Base-by-base conservation (phyloP, 2,329 filamentous ascomycete species). In the Hymenoscyphus fraxineus region DNA sequence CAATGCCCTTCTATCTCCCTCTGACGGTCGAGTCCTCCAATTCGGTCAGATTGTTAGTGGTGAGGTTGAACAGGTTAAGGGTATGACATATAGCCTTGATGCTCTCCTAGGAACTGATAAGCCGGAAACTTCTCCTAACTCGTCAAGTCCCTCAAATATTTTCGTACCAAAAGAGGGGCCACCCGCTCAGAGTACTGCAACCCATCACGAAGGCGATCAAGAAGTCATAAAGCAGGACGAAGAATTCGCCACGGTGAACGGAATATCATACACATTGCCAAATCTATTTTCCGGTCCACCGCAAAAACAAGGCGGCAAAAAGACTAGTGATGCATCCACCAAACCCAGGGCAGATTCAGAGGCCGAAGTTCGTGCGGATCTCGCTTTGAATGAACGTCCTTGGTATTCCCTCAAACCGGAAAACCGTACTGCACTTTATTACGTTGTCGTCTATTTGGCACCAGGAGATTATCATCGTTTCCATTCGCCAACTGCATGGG, bases 401-500 rank as follows among this genome's bases (percentile, higher is more conserved):
- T 93, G 90, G 90, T 91, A 91, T 75, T 81, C 87, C 54, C 79
- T 89, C 32, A 84, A 85, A 6, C 77, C 81, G 22, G 83, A 85
- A 61, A 85, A 85, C 76, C 83, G 80, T 76, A 92, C 89, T 5
- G 86, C 89, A 10, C 85, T 99, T 7, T 97, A 96, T 81, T 99
- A 98, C 78, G 91, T 84, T 66, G 96, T 99, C 68, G 88, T 99
- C 74, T 99, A 99, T 79, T 87, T 99, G 55, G 95, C 96, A 0
- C 95, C 95, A 0, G 95, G 95, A 59, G 96, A 99, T 80, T 99
- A 99, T 80, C 95, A 99, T 80, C 91, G 94, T 69, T 99, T 98
- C 81, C 96, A 99, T 80, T 96, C 92, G 1, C 95, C 95, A 0
- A 89, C 92, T 1, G 90, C 92, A 71, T 99, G 95, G 95, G 93